These are phyloP conservation scores for Diospyros lotus DNA, from an alignment of 148 eudicot genomes.

Conservation along the genomic window DNA sequence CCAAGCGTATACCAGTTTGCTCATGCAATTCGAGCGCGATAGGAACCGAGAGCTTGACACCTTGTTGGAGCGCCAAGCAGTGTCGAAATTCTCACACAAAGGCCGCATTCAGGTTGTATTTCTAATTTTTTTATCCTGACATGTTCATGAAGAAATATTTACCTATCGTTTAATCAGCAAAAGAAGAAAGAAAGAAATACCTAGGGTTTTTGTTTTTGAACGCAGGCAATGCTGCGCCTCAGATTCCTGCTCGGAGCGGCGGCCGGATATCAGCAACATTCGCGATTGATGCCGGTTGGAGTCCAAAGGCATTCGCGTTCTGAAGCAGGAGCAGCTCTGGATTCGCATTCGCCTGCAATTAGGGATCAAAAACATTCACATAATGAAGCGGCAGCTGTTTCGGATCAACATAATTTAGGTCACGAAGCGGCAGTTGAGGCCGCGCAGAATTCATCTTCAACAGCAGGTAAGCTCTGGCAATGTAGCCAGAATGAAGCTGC, in stretches of 20 bases:
- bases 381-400: no score
- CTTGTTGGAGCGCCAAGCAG: slow-evolving; percentile 34
- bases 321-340: neutral
- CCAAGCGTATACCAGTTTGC: slow-evolving; percentile 48
- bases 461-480: neutral
- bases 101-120: slow-evolving; percentile 69
- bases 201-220: neutral
- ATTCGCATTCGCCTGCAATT: neutral
- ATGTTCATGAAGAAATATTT: no score
- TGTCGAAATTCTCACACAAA: slow-evolving; percentile 56
- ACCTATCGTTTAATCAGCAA: no score
- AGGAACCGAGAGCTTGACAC: slow-evolving; percentile 49
- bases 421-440: slow-evolving; percentile 7
- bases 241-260: slow-evolving; percentile 35
- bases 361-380: neutral
- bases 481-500: slow-evolving; percentile 17
- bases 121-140: neutral
- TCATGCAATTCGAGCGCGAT: slow-evolving; percentile 42
- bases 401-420: neutral
- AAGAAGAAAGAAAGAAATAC: no score
- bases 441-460: neutral
- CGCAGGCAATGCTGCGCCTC: slow-evolving; percentile 53
- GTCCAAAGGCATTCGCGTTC: no score
- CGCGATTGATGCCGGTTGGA: slow-evolving; percentile 1
- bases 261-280: neutral